phyloP scores from a whole-genome alignment of 345 rosid genomes.

The Jatropha curcas region DNA sequence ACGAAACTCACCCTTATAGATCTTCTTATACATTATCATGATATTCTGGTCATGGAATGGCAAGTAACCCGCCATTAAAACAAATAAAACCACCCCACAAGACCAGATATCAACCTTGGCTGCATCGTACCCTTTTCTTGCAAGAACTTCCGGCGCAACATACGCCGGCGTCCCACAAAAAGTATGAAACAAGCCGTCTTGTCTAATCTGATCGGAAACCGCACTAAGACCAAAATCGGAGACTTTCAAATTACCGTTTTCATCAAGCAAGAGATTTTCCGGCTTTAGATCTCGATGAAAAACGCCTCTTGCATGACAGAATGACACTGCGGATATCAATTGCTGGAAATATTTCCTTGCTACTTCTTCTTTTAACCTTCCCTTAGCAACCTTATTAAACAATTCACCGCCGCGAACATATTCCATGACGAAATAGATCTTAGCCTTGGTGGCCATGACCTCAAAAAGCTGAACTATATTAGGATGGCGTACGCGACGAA shows the following conservation, averaged over 20 bases:
- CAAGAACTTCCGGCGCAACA: slow-evolving; percentile 32
- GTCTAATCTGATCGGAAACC: slow-evolving; percentile 27
- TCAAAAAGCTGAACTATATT: slow-evolving; percentile 29
- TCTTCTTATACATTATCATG: slow-evolving; percentile 31
- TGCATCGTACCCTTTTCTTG: slow-evolving; percentile 31
- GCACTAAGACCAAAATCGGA: slow-evolving; percentile 34
- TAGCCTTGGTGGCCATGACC: slow-evolving; percentile 34
- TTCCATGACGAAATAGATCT: slow-evolving; percentile 35
- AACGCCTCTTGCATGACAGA: slow-evolving; percentile 28
- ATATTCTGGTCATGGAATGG: slow-evolving; percentile 32
- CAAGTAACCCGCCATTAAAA: slow-evolving; percentile 31
- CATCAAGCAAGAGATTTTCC: slow-evolving; percentile 29
- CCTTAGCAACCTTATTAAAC: slow-evolving; percentile 30
- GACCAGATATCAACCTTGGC: slow-evolving; percentile 34
- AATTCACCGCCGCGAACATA: slow-evolving; percentile 29
- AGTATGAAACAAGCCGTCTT: slow-evolving; percentile 29
- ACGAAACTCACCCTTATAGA: slow-evolving; percentile 24
- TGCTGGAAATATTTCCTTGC: slow-evolving; percentile 32
- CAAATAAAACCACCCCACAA: slow-evolving; percentile 30
- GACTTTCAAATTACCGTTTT: slow-evolving; percentile 26
- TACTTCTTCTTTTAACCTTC: slow-evolving; percentile 26
- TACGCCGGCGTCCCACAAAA: slow-evolving; percentile 34
- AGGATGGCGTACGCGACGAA: slow-evolving; percentile 29
- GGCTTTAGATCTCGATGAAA: slow-evolving; percentile 35
- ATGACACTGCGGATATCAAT: slow-evolving; percentile 24